A percentile compares a stretch with the other conserved stretches of the same genome.
Conservation (phyloP, 2,329 filamentous ascomycete species). For the Fusarium veterinarium region DNA sequence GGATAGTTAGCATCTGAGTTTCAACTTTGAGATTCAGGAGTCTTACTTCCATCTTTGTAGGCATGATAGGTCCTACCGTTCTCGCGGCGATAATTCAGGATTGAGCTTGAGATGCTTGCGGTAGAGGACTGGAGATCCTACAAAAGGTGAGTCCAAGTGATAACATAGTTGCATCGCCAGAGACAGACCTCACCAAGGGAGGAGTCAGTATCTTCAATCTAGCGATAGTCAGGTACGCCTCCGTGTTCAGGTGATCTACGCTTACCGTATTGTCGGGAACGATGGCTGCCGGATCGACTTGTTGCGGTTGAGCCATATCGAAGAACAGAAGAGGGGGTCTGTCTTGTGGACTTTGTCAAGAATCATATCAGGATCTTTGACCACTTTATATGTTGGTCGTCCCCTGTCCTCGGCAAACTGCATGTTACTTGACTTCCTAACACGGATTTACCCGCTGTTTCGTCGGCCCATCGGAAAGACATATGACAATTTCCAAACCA, state of each 20-base stretch:
- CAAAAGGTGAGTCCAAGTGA: neutral
- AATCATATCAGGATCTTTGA: neutral
- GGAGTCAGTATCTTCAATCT: conserved; percentile 9
- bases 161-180: neutral
- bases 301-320: neutral
- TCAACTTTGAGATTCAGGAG: rapidly evolving
- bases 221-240: neutral
- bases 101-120: conserved; percentile 3
- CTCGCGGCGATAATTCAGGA: conserved; percentile 13
- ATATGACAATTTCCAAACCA: neutral
- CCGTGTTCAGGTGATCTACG: rapidly evolving
- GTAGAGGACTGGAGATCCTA: conserved; percentile 12
- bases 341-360: too few relatives aligned
- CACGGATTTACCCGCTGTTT: conserved; percentile 2
- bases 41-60: conserved; percentile 17
- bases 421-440: conserved; percentile 13
- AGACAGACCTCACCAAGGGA: neutral
- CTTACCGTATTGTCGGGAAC: neutral
- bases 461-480: neutral
- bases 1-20: rapidly evolving
- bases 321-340: too few relatives aligned
- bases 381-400: conserved; percentile 11
- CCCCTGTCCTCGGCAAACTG: conserved; percentile 6
- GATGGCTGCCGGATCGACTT: neutral
- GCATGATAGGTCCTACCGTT: conserved; percentile 20